These are phyloP conservation scores for Sistotremastrum suecicum DNA, from an alignment of 768 basidiomycete species.

Conservation along the genomic window DNA sequence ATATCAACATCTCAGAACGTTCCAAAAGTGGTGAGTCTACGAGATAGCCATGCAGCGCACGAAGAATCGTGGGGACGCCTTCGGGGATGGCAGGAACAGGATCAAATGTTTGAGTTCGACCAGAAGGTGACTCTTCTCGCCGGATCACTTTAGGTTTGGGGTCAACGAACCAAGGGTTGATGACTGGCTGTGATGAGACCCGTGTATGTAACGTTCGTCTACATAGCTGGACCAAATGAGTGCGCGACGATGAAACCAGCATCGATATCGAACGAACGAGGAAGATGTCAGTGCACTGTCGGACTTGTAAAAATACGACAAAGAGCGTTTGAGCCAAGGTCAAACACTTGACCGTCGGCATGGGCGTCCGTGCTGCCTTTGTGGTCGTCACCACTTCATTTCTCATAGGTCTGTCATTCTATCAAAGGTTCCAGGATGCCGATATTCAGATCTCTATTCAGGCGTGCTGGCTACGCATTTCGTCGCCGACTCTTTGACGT, in stretches of 20 bases:
- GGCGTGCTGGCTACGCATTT: conserved; percentile 79
- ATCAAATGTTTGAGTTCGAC: conserved; percentile 14
- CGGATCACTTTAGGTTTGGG: conserved; percentile 13
- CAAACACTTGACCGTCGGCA: conserved; percentile 15
- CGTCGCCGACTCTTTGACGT: conserved; percentile 84
- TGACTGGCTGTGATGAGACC: background rate
- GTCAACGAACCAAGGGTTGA: conserved; percentile 54
- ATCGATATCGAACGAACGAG: no score
- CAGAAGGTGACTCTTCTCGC: conserved; percentile 10
- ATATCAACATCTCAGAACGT: conserved; percentile 37
- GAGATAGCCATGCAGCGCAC: conserved; percentile 42
- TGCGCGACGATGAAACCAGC: no score
- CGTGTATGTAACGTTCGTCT: no score
- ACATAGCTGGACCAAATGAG: no score
- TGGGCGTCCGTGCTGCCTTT: conserved; percentile 61
- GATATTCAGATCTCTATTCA: conserved; percentile 14
- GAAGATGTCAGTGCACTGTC: background rate
- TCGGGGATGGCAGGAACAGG: conserved; percentile 29
- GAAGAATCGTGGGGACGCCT: conserved; percentile 37
- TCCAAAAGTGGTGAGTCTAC: conserved; percentile 57
- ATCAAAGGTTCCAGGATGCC: conserved; percentile 1
- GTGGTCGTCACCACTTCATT: conserved; percentile 71
- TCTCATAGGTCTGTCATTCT: conserved; percentile 44
- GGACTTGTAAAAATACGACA: background rate
- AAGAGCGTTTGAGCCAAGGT: background rate